These are phyloP conservation scores for Magnaporthiopsis rhizophila DNA, from an alignment of 2,329 filamentous ascomycete genomes.

Conservation along the genomic window DNA sequence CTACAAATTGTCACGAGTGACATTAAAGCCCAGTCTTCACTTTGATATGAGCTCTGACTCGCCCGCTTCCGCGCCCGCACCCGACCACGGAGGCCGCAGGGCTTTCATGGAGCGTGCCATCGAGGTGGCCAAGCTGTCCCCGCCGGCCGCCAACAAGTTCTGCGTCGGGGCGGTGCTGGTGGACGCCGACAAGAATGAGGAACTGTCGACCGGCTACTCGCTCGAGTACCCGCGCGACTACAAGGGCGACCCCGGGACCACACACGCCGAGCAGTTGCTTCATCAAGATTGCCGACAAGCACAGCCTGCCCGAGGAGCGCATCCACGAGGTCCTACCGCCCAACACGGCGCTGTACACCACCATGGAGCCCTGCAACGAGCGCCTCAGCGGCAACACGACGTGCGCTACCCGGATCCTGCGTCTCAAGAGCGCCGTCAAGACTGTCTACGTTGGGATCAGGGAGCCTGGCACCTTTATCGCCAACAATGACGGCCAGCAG, in stretches of 20 bases:
- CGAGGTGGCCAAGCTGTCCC: constrained; percentile 25
- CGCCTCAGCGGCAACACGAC: constrained; percentile 29
- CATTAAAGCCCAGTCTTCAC: too few species aligned
- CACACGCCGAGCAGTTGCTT: constrained; percentile 35
- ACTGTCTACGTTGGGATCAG: constrained; percentile 12
- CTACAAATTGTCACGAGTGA: too few species aligned
- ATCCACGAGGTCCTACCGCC: constrained; percentile 27
- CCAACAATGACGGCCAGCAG: constrained; percentile 8
- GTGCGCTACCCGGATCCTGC: constrained; percentile 10
- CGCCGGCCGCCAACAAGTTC: constrained; percentile 29
- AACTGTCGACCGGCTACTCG: constrained; percentile 34
- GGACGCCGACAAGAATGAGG: constrained; percentile 21
- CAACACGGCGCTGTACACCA: constrained; percentile 34
- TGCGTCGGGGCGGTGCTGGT: constrained; percentile 34
- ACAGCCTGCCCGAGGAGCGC: constrained; percentile 25
- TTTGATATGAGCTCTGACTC: too few species aligned
- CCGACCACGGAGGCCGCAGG: constrained; percentile 21
- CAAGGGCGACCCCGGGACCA: constrained; percentile 29
- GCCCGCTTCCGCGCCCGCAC: too few species aligned
- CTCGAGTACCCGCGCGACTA: constrained; percentile 28
- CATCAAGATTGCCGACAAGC: constrained; percentile 31
- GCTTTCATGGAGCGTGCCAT: constrained; percentile 31
- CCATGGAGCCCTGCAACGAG: constrained; percentile 37
- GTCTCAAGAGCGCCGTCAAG: constrained; percentile 10
- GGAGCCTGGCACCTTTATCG: constrained; percentile 10